These are phyloP conservation scores for Cordyceps tenuipes DNA, from an alignment of 2,329 filamentous ascomycete genomes.

Conservation along the genomic window DNA sequence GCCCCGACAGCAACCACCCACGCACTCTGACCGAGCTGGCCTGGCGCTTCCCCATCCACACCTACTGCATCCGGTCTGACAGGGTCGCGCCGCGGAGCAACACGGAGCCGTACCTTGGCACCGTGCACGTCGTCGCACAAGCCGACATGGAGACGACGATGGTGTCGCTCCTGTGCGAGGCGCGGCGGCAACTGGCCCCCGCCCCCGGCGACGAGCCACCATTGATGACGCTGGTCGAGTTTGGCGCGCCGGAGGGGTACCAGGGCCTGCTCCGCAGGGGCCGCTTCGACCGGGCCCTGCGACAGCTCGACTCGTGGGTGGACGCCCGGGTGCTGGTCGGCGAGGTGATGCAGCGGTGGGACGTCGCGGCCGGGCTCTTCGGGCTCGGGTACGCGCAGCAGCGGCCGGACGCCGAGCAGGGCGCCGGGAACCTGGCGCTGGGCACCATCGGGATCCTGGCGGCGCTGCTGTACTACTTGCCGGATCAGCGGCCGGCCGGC, in stretches of 20 bases:
- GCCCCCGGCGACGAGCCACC: neutral
- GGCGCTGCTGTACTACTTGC: neutral
- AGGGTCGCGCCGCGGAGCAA: neutral
- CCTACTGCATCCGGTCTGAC: constrained; percentile 1
- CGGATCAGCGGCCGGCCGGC: neutral
- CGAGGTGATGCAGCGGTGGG: neutral
- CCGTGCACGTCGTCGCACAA: no score
- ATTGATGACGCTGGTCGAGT: neutral
- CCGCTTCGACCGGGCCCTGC: no score
- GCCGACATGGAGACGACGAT: no score
- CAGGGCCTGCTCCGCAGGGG: neutral
- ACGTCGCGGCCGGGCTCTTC: constrained; percentile 1
- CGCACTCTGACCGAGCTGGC: neutral
- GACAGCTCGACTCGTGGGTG: neutral
- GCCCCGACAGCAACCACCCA: neutral
- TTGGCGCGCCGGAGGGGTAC: no score
- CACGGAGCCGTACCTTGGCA: no score
- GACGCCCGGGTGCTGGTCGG: constrained; percentile 2
- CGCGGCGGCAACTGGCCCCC: neutral
- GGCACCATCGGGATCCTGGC: neutral
- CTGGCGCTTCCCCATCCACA: neutral
- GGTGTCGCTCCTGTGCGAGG: no score
- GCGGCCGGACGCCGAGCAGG: no score
- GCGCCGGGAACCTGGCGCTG: constrained; percentile 5
- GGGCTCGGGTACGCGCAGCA: neutral